Conservation (phyloP, 2,329 filamentous ascomycete species). For the Talaromyces sp. region DNA sequence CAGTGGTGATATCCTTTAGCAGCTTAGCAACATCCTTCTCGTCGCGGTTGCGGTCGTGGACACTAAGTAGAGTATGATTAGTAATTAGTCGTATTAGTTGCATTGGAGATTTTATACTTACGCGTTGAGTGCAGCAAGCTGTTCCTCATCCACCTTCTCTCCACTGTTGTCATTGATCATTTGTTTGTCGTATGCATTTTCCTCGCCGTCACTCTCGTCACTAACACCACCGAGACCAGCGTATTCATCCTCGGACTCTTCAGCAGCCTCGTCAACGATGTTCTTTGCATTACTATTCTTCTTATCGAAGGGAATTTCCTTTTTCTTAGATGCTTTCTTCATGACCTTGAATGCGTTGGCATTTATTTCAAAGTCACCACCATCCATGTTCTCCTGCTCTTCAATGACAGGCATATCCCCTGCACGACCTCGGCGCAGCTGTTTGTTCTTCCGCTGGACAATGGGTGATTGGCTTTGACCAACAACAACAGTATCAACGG, state of each 20-base stretch:
- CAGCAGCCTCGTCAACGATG: slow-evolving; percentile 89
- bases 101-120: slow-evolving; percentile 55
- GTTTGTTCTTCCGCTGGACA: slow-evolving; percentile 60
- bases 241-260: slow-evolving; percentile 98
- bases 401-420: slow-evolving; percentile 51
- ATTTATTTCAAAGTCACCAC: slow-evolving; percentile 40
- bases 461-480: slow-evolving; percentile 64
- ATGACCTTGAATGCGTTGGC: slow-evolving; percentile 69
- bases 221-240: slow-evolving; percentile 88
- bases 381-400: slow-evolving; percentile 34
- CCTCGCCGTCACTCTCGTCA: slow-evolving; percentile 79
- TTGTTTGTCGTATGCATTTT: slow-evolving; percentile 74
- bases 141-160: slow-evolving; percentile 75
- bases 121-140: slow-evolving; percentile 86
- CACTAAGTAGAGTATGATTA: slow-evolving; percentile 56
- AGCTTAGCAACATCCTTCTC: slow-evolving; percentile 89
- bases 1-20: slow-evolving; percentile 89
- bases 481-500: slow-evolving; percentile 68
- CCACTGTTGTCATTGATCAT: slow-evolving; percentile 88
- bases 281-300: slow-evolving; percentile 85
- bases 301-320: slow-evolving; percentile 69
- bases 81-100: slow-evolving; percentile 1
- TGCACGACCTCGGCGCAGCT: slow-evolving; percentile 53
- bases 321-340: slow-evolving; percentile 64
- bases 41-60: slow-evolving; percentile 76